Base-by-base conservation (phyloP, 805 yeast species). In the Jamesozyma lodderae region DNA sequence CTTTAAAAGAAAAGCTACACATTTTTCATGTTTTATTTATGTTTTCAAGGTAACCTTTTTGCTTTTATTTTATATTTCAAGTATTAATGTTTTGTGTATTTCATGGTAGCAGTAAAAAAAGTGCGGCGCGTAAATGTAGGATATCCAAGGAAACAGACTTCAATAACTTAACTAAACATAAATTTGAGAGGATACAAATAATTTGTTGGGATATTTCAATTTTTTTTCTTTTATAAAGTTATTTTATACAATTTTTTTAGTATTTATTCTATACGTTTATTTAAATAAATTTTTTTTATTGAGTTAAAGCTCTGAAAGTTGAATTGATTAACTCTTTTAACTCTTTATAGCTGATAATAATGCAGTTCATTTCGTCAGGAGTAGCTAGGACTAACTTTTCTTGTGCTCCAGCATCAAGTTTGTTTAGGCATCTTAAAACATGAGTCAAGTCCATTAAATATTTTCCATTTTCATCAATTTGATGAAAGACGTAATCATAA, bases 321-420 rank as follows among this genome's bases (percentile, higher is more conserved):
- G 70, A 64, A 43, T 81, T 90, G 26, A 87, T 69, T 49, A 82
- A 62, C 47, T 74, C 81, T 56, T 78, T 75, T 45, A 92, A 66
- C 60, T 87, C 95, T 62, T 81, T 82, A 59, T 81, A 92, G 49
- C 88, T 77, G 38, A 85, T 81, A 29, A 92, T 79, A 43, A 92
- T 65, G 57, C 96, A 87, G 32, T 76, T 80, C 65, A 78, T 79
- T 55, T 86, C 95, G 57, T 88, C 95, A 9, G 81, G 73, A 24
- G 92, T 79, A 1, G 86, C 85, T 37, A 92, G 69, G 56, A 88
- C 64, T 13, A 92, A 62, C 47, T 75, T 77, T 60, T 92, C 98
- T 36, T 84, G 87, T 24, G 81, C 71, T 1, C 96, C 97, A 5
- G 90, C 94, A 55, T 92, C 98, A 46, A 92, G 66, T 60, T 90